Evolutionary conservation across 2,329 filamentous ascomycete species (phyloP).

Genomic region (Colletotrichum sp.): DNA sequence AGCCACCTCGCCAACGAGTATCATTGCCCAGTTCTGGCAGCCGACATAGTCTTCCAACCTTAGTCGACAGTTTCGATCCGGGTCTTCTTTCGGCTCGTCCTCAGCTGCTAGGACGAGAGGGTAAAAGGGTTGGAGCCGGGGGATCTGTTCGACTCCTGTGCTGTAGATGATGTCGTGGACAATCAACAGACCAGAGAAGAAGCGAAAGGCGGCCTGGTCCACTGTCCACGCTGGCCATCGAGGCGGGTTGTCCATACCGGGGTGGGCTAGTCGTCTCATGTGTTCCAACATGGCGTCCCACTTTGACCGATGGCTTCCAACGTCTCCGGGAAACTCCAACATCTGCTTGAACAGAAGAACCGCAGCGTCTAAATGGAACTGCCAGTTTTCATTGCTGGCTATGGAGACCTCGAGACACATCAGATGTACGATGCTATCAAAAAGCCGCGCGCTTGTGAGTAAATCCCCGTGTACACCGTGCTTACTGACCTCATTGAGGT

Average conservation of each 20-base stretch:
- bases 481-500: constrained; percentile 40
- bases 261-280: background rate
- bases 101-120: background rate
- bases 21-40: constrained; percentile 58
- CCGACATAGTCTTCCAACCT: constrained; percentile 42
- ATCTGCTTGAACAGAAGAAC: constrained; percentile 53
- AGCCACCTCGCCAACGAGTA: constrained; percentile 57
- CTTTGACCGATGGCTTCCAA: background rate
- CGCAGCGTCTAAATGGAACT: constrained; percentile 54
- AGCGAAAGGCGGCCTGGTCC: constrained; percentile 50
- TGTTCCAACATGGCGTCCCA: background rate
- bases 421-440: constrained; percentile 58
- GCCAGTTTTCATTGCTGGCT: constrained; percentile 51
- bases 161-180: constrained; percentile 55
- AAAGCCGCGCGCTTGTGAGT: constrained; percentile 40
- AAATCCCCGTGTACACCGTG: constrained; percentile 33
- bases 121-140: constrained; percentile 37
- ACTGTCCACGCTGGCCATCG: constrained; percentile 36
- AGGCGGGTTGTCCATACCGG: background rate
- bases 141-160: constrained; percentile 45
- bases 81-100: background rate
- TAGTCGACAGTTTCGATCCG: constrained; percentile 31
- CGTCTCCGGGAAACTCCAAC: constrained; percentile 34
- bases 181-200: constrained; percentile 49
- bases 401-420: constrained; percentile 57